Evolutionary conservation across 176 grass and related monocot genomes (phyloP), one percentile per base, ranked within the genome.

Genomic region (Triticum dicoccoides): DNA sequence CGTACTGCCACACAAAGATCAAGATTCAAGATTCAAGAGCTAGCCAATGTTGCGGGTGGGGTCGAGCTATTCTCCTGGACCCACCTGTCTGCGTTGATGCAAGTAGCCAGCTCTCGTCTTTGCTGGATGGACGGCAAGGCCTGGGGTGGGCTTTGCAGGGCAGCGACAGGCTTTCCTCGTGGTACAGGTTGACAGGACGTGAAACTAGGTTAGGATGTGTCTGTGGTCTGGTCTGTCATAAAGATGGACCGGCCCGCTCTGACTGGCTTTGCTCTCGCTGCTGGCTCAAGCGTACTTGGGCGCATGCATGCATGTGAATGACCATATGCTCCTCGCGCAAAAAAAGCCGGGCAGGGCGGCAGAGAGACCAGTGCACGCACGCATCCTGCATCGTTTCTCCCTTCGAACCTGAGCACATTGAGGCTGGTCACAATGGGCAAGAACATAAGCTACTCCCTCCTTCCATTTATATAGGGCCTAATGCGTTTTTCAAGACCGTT

Each of bases 101-200:
- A 18, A 21, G 52, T 54, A 54, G 18, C 35, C 9, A 59, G 56
- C 56, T 21, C 56, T 59, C 56, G 56, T 59, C 56, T 59, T 59
- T 59, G 56, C 18, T 59, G 56, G 56, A 59, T 59, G 18, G 56
- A 58, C 54, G 18, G 54, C 54, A 21, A 58, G 1, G 54, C 56
- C 56, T 59, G 56, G 56, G 56, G 2, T 1, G 56, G 56, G 56
- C 51, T 54, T 25, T 25, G 25, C 25, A 25, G 5, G 6, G 84
- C 80, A 76, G 65, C 68, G 83, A 69, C 73, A 76, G 73, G 42
- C 81, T 87, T 91, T 91, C 87, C 68, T 38, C 47, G 68, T 38
- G 81, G 61, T 84, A 76, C 85, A 91, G 85, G 27, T 5, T 87
- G 89, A 91, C 85, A 91, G 76, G 89, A 84, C 89, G 89, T 87